Evolutionary conservation across 495 filamentous ascomycete species (phyloP).

Genomic region (Hypoxylon intermedium): DNA sequence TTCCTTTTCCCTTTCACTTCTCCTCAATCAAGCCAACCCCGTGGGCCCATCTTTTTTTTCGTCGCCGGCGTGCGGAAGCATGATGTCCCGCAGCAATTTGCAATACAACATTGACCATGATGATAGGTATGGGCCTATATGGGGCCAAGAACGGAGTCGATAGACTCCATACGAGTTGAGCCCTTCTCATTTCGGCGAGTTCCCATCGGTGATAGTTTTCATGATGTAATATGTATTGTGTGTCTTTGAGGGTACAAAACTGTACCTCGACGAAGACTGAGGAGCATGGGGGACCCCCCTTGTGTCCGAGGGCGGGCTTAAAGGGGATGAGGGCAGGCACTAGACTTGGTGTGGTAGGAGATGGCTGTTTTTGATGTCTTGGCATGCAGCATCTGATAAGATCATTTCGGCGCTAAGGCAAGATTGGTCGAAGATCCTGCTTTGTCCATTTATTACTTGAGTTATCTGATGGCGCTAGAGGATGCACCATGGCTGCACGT

Average conservation of each 20-base stretch:
- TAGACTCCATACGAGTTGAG: slow-evolving; percentile 11
- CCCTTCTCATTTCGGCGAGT: slow-evolving; percentile 35
- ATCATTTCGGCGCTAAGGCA: slow-evolving; percentile 31
- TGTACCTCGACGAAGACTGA: slow-evolving; percentile 19
- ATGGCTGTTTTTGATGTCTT: slow-evolving; percentile 29
- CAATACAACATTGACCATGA: slow-evolving; percentile 24
- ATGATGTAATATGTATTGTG: slow-evolving; percentile 34
- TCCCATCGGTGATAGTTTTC: slow-evolving; percentile 29
- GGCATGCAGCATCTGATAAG: slow-evolving; percentile 47
- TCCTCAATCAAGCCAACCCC: slow-evolving; percentile 21
- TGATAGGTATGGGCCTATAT: slow-evolving; percentile 27
- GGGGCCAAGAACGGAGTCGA: slow-evolving; percentile 23
- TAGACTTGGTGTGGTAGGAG: slow-evolving; percentile 29
- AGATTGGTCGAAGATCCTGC: slow-evolving; percentile 18
- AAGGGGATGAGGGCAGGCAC: slow-evolving; percentile 11
- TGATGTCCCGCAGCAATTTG: slow-evolving; percentile 26
- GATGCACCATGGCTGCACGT: background rate
- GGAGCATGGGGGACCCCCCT: no score
- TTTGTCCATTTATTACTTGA: slow-evolving; percentile 19
- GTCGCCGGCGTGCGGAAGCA: slow-evolving; percentile 25
- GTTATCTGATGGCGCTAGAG: slow-evolving; percentile 46
- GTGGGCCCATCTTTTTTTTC: slow-evolving; percentile 26
- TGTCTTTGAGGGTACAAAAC: slow-evolving; percentile 23
- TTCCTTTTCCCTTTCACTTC: background rate
- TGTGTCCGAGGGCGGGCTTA: slow-evolving; percentile 37